phyloP scores from a whole-genome alignment of 2,329 filamentous ascomycete genomes.

The Zymoseptoria crescenta region DNA sequence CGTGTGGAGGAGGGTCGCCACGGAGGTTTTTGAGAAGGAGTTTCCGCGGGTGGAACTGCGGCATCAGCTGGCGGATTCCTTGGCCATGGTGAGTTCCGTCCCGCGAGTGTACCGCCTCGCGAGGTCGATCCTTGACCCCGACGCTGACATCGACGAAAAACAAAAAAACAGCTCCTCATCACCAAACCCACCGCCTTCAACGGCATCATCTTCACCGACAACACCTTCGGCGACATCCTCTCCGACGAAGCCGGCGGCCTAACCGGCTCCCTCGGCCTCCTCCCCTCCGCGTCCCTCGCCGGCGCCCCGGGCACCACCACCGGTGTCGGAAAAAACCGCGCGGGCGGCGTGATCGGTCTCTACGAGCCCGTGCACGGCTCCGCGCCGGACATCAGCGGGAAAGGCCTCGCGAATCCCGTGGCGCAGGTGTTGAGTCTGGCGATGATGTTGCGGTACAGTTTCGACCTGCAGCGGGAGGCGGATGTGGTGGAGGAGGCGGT shows the following conservation, averaged over 20 bases:
- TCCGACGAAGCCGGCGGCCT: constrained; percentile 42
- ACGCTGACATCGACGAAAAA: no score
- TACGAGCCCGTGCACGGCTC: constrained; percentile 30
- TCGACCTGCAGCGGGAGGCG: constrained; percentile 27
- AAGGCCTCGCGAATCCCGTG: constrained; percentile 27
- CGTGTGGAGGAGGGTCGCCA: constrained; percentile 42
- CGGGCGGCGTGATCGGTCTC: constrained; percentile 34
- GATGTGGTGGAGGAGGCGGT: constrained; percentile 46
- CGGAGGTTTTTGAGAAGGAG: constrained; percentile 35
- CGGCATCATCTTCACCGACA: constrained; percentile 42
- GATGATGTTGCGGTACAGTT: constrained; percentile 31
- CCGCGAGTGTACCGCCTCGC: no score
- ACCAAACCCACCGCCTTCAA: constrained; percentile 42
- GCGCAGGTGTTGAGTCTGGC: constrained; percentile 27
- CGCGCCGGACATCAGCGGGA: constrained; percentile 29
- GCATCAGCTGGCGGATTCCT: constrained; percentile 43
- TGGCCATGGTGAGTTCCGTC: constrained; percentile 42
- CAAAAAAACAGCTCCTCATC: constrained; percentile 34
- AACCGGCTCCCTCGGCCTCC: constrained; percentile 38
- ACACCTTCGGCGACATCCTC: constrained; percentile 44
- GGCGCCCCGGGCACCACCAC: constrained; percentile 24
- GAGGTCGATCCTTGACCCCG: no score
- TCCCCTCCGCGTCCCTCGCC: constrained; percentile 37
- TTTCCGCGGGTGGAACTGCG: constrained; percentile 38
- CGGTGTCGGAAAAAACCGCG: constrained; percentile 27